Percentiles rank a stretch among this genome's conserved stretches.
Conservation (phyloP, 495 filamentous ascomycete species). For the Hypoxylon fragiforme region DNA sequence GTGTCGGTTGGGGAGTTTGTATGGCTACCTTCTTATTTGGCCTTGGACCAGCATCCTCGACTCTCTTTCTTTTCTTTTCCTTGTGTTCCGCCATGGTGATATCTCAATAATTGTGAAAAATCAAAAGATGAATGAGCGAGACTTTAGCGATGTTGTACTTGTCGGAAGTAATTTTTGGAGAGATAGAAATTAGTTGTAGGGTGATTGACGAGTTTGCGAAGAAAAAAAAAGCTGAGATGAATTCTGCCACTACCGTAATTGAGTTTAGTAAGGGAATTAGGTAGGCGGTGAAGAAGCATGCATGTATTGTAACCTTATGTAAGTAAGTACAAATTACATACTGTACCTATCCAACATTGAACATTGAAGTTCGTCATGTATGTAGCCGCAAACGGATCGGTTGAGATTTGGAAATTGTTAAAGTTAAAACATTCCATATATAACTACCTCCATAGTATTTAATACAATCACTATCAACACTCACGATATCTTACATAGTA, state of each 20-base stretch:
- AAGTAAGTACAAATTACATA: neutral
- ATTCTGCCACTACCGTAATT: slow-evolving; percentile 27
- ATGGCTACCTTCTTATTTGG: slow-evolving; percentile 67
- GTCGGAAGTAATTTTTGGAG: too few relatives aligned
- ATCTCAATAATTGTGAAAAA: slow-evolving; percentile 6
- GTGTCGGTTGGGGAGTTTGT: slow-evolving; percentile 51
- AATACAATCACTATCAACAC: neutral
- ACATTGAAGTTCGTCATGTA: too few relatives aligned
- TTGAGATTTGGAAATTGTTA: neutral
- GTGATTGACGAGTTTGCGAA: slow-evolving; percentile 10
- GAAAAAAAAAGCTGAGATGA: slow-evolving; percentile 7
- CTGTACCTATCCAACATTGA: too few relatives aligned
- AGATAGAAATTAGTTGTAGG: too few relatives aligned
- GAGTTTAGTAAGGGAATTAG: slow-evolving; percentile 12
- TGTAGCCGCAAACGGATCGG: neutral
- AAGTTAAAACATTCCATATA: neutral
- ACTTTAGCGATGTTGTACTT: too few relatives aligned
- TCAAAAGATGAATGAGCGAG: neutral
- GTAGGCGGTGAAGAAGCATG: slow-evolving; percentile 37
- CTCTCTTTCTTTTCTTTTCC: slow-evolving; percentile 76
- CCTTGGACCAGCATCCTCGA: slow-evolving; percentile 49
- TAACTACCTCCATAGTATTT: neutral
- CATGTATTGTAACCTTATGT: neutral
- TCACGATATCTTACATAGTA: too few relatives aligned
- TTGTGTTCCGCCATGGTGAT: slow-evolving; percentile 56